A percentile compares a stretch with the other conserved stretches of the same genome.
Evolutionary conservation across 2,329 filamentous ascomycete genomes (phyloP).

Genomic region (Berkeleyomyces basicola): DNA sequence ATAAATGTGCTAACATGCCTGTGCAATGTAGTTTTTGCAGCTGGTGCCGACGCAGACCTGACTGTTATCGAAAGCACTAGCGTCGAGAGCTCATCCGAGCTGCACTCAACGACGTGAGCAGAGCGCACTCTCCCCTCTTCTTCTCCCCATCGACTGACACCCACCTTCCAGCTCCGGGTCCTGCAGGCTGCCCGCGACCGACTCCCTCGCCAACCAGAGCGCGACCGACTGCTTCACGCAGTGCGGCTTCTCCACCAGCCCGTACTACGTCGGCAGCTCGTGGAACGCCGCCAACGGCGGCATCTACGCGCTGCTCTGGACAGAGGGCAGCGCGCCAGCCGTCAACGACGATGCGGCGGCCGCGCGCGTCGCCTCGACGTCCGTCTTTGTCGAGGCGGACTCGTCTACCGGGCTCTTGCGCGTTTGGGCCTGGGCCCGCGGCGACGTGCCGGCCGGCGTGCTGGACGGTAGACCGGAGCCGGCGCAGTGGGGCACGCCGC

Average conservation of each 20-base stretch:
- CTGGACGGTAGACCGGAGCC: conserved; percentile 42
- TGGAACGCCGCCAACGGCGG: conserved; percentile 54
- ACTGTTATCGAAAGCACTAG: neutral
- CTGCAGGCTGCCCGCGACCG: neutral
- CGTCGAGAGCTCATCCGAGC: neutral
- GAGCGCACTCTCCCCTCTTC: neutral
- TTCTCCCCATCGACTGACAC: neutral
- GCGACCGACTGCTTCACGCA: conserved; percentile 4
- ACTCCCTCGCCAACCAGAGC: neutral
- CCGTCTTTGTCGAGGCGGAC: neutral
- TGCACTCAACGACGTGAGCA: conserved; percentile 9
- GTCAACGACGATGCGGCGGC: neutral
- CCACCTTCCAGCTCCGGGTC: neutral
- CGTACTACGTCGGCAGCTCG: conserved; percentile 38
- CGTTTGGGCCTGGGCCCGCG: conserved; percentile 63
- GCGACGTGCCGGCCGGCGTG: conserved; percentile 49
- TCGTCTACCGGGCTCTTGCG: conserved; percentile 15
- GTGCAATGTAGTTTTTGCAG: neutral
- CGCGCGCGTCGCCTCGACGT: neutral
- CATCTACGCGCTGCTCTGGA: conserved; percentile 58
- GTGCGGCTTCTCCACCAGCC: conserved; percentile 1
- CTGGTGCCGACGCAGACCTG: neutral
- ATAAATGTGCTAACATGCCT: neutral
- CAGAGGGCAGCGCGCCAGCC: conserved; percentile 40
- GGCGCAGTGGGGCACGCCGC: conserved; percentile 47